Evolutionary conservation across 768 basidiomycete species (phyloP).

Genomic region (Boletus barrowsii): DNA sequence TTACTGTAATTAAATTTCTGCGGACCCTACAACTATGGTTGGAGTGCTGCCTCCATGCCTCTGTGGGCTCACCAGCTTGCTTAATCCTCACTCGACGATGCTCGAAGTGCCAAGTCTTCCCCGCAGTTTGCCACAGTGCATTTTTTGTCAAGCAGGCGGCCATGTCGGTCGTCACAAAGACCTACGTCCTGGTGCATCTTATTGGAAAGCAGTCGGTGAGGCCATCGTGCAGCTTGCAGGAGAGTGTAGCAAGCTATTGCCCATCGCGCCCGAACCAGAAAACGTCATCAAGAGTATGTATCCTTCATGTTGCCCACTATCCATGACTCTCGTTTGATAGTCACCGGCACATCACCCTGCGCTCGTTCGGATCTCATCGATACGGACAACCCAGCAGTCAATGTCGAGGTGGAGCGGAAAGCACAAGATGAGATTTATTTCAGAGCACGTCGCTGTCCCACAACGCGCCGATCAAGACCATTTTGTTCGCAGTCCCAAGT

Average conservation of each 20-base stretch:
- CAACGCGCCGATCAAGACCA: too few species aligned
- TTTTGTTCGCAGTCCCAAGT: conserved; percentile 76
- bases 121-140: conserved; percentile 75
- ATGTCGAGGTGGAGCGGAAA: conserved; percentile 90
- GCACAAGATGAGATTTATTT: conserved; percentile 90
- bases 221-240: conserved; percentile 67
- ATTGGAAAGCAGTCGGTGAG: conserved; percentile 76
- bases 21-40: too few species aligned
- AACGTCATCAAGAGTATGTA: conserved; percentile 74
- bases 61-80: too few species aligned
- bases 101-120: conserved; percentile 70
- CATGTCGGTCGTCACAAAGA: conserved; percentile 65
- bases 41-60: too few species aligned
- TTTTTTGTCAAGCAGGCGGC: conserved; percentile 73
- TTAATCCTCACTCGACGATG: conserved; percentile 83
- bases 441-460: too few species aligned
- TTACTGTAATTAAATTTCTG: too few species aligned
- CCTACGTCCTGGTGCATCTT: conserved; percentile 58
- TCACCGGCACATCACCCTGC: conserved; percentile 80
- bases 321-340: conserved; percentile 34
- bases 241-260: conserved; percentile 69
- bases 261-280: conserved; percentile 69
- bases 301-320: neutral
- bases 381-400: conserved; percentile 82
- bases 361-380: conserved; percentile 75